phyloP scores from a whole-genome alignment of 2,329 filamentous ascomycete genomes.

The Dothidotthia symphoricarpi region DNA sequence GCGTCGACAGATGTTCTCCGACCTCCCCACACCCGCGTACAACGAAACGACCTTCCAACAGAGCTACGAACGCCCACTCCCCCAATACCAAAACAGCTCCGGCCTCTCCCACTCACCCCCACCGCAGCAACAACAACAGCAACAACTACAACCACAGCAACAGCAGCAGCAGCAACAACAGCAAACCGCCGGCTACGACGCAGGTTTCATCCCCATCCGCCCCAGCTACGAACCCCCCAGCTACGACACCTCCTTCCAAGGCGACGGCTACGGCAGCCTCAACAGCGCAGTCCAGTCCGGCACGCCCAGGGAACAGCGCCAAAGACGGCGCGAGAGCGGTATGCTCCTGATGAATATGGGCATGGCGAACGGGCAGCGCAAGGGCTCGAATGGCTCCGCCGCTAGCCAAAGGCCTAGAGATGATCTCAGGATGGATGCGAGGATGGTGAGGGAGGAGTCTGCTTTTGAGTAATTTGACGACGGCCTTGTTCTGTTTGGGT shows the following conservation, averaged over 20 bases:
- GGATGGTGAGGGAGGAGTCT: conserved; percentile 31
- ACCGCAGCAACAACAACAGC: conserved; percentile 19
- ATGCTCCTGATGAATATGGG: conserved; percentile 44
- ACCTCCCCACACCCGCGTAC: conserved; percentile 64
- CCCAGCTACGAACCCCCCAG: conserved; percentile 47
- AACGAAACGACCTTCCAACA: conserved; percentile 55
- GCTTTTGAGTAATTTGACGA: conserved; percentile 35
- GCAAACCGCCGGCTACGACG: conserved; percentile 43
- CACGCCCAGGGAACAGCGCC: conserved; percentile 31
- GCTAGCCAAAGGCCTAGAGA: conserved; percentile 4
- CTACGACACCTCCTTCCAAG: conserved; percentile 31
- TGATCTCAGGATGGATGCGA: conserved; percentile 28
- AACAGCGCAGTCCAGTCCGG: conserved; percentile 32
- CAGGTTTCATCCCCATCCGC: conserved; percentile 53
- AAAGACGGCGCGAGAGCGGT: conserved; percentile 39
- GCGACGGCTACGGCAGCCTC: conserved; percentile 37
- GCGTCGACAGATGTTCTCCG: conserved; percentile 64
- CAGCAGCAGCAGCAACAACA: conserved; percentile 25
- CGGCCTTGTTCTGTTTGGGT: too few species aligned
- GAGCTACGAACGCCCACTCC: conserved; percentile 26
- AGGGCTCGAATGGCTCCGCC: conserved; percentile 35
- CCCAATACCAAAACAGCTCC: conserved; percentile 19
- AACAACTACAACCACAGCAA: conserved; percentile 13
- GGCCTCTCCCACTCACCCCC: conserved; percentile 27
- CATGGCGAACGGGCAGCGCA: conserved; percentile 30